Evolutionary conservation across 1,284 basidiomycete genomes (phyloP), one percentile per base, ranked within the genome.

Genomic region (Ceratobasidium sp.): DNA sequence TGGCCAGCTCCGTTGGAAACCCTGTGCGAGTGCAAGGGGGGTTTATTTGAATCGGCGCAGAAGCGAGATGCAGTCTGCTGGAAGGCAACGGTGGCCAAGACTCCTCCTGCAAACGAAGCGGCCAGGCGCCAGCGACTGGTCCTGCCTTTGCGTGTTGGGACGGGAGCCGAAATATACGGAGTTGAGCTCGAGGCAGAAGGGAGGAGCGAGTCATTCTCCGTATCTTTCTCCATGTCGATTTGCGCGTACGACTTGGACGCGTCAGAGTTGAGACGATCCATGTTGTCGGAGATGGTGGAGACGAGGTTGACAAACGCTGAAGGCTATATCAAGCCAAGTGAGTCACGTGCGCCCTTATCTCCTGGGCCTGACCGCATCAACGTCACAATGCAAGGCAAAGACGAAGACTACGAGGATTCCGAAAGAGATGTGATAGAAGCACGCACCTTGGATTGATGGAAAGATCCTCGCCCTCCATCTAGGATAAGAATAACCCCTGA

Each of bases 181-280:
- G 50, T 27, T 15, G 50, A 20, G 15, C 50, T 25, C 31, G 62
- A 29, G 13, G 38, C 32, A n/a, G 15, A 12, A 12, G 62, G 49
- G 17, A 67, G 50, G n/a, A 67, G 35, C 4, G 62, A 50, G 25
- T 67, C 62, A 20, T 67, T 25, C 38, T 67, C 62, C 2, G 50
- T 67, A 42, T 67, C 62, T 25, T 67, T 67, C 40, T 67, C 62
- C 49, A 67, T 67, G 25, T 67, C 64, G n/a, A 67, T 55, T 13
- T 12, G 50, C 20, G 15, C 7, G 35, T 67, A 67, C 17, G 52
- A 43, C 31, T 67, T 52, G 40, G 50, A 45, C 17, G 52, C 52
- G 29, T 67, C 64, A 8, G 50, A 10, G 52, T 67, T 42, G 27
- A 55, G 50, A 29, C 64, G 52, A 22, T 67, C 64, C 64, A 67